Evolutionary conservation across 805 yeast genomes (phyloP), one percentile per base, ranked within the genome.

Genomic region (Kockiozyma suomiensis): DNA sequence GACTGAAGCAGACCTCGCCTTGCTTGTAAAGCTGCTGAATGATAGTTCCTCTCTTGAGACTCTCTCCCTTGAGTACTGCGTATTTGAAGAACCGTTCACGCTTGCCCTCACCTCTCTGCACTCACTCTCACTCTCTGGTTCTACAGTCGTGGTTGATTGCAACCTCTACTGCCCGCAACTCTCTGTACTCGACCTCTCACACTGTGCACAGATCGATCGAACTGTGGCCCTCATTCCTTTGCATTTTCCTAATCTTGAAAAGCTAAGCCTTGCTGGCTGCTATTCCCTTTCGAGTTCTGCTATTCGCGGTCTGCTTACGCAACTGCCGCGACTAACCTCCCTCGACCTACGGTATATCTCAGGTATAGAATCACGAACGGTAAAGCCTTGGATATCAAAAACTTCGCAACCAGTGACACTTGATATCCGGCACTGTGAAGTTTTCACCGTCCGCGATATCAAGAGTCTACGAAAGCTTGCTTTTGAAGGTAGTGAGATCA

Each of bases 211-310:
- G 21, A 8, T 8, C 12, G 33, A 37, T 21, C 26, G 32, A 10
- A 21, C 42, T 2, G 48, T 47, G n/a, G 48, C 37, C 15, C 23
- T 46, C 41, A 25, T 59, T 7, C 50, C 59, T n/a, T 30, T 17
- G n/a, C 28, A 19, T 10, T 38, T 56, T 30, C 45, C 42, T n/a
- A 19, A 25, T 21, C 46, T 59, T 2, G 26, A 25, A 3, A 17
- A n/a, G 2, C 47, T 59, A 4, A 41, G 51, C 21, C 37, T 59
- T 41, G 47, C 60, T 26, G 57, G 64, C 17, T 50, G 49, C 40
- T 26, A 43, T n/a, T n/a, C 47, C 6, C 41, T 53, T 8, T 28
- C 37, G n/a, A 46, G 35, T 4, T 8, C 23, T 15, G 41, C 46
- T 13, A 35, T 55, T 15, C 33, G 47, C 5, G 19, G 43, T 21